These are phyloP conservation scores for Apiospora marii DNA, from an alignment of 2,329 filamentous ascomycete genomes.

Conservation along the genomic window DNA sequence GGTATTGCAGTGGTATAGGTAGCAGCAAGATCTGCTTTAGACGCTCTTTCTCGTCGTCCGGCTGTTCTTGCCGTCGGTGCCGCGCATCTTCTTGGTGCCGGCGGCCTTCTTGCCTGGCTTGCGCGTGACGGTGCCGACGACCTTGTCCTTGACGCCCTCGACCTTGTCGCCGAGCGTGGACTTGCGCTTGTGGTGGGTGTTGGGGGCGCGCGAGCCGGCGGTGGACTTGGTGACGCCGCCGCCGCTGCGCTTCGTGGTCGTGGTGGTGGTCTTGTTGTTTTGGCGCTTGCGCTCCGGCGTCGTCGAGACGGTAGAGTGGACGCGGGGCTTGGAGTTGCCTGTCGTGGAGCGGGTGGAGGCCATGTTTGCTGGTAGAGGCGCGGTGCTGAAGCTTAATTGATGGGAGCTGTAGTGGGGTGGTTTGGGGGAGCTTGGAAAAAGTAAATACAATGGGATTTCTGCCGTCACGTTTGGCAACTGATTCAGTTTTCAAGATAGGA, in stretches of 20 bases:
- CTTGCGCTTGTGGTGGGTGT: slow-evolving; percentile 40
- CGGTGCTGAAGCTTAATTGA: slow-evolving; percentile 5
- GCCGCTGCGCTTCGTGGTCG: slow-evolving; percentile 25
- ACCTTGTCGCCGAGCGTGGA: slow-evolving; percentile 39
- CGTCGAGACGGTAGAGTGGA: slow-evolving; percentile 36
- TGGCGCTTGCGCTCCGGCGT: slow-evolving; percentile 38
- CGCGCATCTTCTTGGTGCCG: slow-evolving; percentile 39
- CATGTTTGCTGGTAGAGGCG: slow-evolving; percentile 27
- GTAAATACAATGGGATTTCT: background rate
- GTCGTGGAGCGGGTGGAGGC: slow-evolving; percentile 39
- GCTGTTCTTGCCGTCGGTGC: slow-evolving; percentile 38
- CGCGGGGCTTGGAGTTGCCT: slow-evolving; percentile 38
- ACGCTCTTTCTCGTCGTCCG: slow-evolving; percentile 4
- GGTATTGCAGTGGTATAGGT: background rate
- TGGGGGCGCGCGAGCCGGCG: slow-evolving; percentile 27
- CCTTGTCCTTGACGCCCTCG: slow-evolving; percentile 37
- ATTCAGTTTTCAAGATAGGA: background rate
- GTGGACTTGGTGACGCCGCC: slow-evolving; percentile 33
- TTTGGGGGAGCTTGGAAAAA: background rate
- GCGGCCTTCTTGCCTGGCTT: slow-evolving; percentile 40
- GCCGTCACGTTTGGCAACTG: background rate
- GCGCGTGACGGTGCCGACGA: slow-evolving; percentile 36
- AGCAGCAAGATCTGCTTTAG: background rate
- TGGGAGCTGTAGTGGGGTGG: background rate
- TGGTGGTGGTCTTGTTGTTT: slow-evolving; percentile 27